These are phyloP conservation scores for Saraca asoca DNA, from an alignment of 331 rosid genomes.

Conservation along the genomic window DNA sequence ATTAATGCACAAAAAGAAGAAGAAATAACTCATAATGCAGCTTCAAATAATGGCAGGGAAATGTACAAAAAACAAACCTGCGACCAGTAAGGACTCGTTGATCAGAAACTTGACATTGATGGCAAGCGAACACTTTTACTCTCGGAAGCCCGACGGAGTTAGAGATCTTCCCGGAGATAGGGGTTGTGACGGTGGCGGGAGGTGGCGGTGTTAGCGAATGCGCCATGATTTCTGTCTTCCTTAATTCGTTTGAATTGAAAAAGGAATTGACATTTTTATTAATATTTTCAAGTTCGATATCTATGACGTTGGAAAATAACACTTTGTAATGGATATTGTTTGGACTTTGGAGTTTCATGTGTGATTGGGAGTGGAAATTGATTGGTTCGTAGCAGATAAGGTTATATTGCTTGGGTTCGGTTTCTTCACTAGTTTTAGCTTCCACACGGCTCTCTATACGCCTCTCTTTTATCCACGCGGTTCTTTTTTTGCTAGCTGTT, in stretches of 20 bases:
- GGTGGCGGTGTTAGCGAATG: slow-evolving; percentile 57
- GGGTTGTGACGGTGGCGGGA: slow-evolving; percentile 43
- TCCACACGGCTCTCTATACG: neutral
- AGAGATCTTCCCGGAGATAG: slow-evolving; percentile 30
- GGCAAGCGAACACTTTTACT: slow-evolving; percentile 35
- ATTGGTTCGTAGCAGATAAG: slow-evolving; percentile 81
- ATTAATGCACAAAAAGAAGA: too few species aligned
- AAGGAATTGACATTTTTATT: neutral
- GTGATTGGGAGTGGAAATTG: slow-evolving; percentile 19
- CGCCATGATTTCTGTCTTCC: slow-evolving; percentile 40
- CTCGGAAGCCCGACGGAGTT: slow-evolving; percentile 20
- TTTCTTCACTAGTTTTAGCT: neutral
- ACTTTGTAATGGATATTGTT: slow-evolving; percentile 38
- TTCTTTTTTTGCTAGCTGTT: neutral
- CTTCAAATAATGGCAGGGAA: too few species aligned
- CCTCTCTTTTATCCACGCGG: too few species aligned
- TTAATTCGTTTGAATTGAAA: neutral
- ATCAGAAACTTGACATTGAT: slow-evolving; percentile 8
- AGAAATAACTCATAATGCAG: too few species aligned
- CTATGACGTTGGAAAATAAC: neutral
- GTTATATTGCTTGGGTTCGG: slow-evolving; percentile 14
- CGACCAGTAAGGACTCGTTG: too few species aligned
- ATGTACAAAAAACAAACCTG: too few species aligned
- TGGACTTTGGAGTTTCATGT: slow-evolving; percentile 7
- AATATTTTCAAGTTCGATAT: neutral